Conservation (phyloP, 2,329 filamentous ascomycete genomes). For the Pseudogymnoascus sp. region DNA sequence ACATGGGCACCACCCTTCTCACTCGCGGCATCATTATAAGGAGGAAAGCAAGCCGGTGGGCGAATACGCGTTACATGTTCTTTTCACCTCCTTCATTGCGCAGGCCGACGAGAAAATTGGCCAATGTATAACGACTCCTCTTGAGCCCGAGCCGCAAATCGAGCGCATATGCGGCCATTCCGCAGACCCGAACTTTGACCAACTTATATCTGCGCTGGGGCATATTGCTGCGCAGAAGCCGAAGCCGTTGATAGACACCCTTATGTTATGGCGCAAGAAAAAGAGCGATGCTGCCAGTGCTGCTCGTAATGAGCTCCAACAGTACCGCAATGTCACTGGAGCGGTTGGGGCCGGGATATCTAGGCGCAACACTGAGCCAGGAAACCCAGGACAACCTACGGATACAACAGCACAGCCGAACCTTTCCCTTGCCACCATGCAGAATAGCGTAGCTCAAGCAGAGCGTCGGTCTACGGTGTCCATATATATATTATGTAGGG, state of each 20-base stretch:
- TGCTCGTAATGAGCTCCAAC: constrained; percentile 50
- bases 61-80: constrained; percentile 91
- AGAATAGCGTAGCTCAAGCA: constrained; percentile 67
- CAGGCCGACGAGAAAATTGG: constrained; percentile 96
- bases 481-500: constrained; percentile 89
- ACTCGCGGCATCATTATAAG: constrained; percentile 55
- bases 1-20: constrained; percentile 64
- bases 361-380: constrained; percentile 67
- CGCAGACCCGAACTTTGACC: constrained; percentile 82
- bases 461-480: constrained; percentile 90
- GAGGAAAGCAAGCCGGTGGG: constrained; percentile 87
- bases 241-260: constrained; percentile 88
- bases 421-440: constrained; percentile 34
- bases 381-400: constrained; percentile 21
- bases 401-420: constrained; percentile 11
- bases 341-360: constrained; percentile 34
- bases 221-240: constrained; percentile 93
- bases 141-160: constrained; percentile 73
- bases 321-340: constrained; percentile 33
- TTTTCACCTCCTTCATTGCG: constrained; percentile 94
- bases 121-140: constrained; percentile 70
- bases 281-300: constrained; percentile 83
- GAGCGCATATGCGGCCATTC: constrained; percentile 87
- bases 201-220: constrained; percentile 83
- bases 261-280: constrained; percentile 96